Conservation (phyloP, 2,329 filamentous ascomycete species). For the Thielaviopsis euricoi region DNA sequence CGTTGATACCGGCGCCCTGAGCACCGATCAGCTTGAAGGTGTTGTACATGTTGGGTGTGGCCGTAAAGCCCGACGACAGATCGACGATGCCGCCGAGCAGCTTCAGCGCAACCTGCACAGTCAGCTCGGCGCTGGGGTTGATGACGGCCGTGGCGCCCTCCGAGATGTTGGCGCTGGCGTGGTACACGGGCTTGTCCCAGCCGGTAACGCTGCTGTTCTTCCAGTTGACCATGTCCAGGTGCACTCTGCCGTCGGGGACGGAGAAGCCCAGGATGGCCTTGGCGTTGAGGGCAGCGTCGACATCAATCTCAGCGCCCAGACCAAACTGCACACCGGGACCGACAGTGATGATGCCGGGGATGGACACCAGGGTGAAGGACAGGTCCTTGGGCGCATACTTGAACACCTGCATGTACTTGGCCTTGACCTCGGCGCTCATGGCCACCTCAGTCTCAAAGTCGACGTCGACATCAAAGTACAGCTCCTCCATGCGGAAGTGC, state of each 20-base stretch:
- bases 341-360: conserved; percentile 25
- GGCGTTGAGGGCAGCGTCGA: conserved; percentile 19
- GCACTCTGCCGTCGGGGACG: conserved; percentile 21
- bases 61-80: conserved; percentile 23
- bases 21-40: conserved; percentile 18
- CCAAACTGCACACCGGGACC: conserved; percentile 22
- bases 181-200: conserved; percentile 22
- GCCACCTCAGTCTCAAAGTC: conserved; percentile 21
- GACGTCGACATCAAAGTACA: conserved; percentile 28
- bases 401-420: conserved; percentile 20
- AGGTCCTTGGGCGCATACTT: conserved; percentile 22
- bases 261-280: conserved; percentile 18
- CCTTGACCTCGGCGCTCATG: conserved; percentile 20
- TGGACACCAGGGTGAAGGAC: conserved; percentile 21
- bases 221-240: conserved; percentile 22
- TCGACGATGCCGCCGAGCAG: conserved; percentile 21
- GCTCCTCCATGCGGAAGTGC: conserved; percentile 18
- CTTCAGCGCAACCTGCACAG: conserved; percentile 23
- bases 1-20: conserved; percentile 15
- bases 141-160: conserved; percentile 19
- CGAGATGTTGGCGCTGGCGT: conserved; percentile 19
- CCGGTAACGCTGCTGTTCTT: conserved; percentile 18
- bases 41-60: conserved; percentile 22
- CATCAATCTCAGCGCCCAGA: conserved; percentile 22
- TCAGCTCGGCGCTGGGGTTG: conserved; percentile 20